Percentiles rank a stretch among this genome's conserved stretches.
Conservation (phyloP, 257 asterid species). For the Anisodus tanguticus region DNA sequence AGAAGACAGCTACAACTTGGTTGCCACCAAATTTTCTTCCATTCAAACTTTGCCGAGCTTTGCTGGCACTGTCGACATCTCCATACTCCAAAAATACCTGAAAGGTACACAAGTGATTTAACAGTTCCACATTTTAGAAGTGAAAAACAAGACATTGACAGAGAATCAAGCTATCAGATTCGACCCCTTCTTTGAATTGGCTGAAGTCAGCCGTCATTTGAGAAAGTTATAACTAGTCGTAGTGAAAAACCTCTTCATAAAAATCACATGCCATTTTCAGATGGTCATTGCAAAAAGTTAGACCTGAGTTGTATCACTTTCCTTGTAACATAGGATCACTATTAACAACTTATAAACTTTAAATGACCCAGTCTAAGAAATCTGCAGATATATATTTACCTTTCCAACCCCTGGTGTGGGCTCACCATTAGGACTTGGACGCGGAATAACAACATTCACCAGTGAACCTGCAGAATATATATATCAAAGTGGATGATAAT, state of each 20-base stretch:
- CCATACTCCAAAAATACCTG: constrained; percentile 84
- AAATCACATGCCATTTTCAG: not conserved
- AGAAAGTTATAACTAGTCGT: not conserved
- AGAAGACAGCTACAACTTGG: constrained; percentile 79
- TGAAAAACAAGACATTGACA: not conserved
- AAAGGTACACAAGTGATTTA: not conserved
- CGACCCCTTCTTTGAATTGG: not conserved
- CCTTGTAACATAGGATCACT: not conserved
- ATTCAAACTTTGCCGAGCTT: constrained; percentile 76
- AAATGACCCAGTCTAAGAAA: not conserved
- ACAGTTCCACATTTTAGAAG: not conserved
- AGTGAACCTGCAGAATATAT: constrained; percentile 62
- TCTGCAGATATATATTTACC: constrained; percentile 49
- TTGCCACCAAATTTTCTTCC: constrained; percentile 95
- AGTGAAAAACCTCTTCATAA: not conserved
- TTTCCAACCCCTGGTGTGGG: constrained; percentile 86
- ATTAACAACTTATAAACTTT: not conserved
- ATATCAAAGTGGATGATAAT: not conserved
- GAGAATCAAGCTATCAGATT: not conserved
- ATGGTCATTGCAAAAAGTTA: not conserved
- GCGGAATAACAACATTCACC: constrained; percentile 82
- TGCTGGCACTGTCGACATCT: constrained; percentile 73
- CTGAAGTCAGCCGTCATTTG: not conserved
- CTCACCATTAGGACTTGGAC: constrained; percentile 75
- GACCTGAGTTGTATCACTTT: not conserved